Conservation (phyloP, 352 stramenopile species). For the Pythium diclinum region DNA sequence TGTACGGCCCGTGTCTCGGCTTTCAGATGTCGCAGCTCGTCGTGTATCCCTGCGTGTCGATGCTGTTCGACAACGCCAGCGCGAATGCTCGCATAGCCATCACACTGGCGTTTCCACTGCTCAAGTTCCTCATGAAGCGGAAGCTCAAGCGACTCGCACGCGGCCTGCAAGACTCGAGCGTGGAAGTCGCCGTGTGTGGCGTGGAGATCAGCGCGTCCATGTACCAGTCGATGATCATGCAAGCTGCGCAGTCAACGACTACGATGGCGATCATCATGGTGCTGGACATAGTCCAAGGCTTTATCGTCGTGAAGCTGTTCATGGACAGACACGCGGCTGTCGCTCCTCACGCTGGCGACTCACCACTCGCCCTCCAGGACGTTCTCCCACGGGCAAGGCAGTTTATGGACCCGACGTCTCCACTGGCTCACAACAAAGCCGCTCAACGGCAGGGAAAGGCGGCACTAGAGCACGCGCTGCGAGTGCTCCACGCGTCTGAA, state of each 20-base stretch:
- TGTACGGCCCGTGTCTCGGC: neutral
- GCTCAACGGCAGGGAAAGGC: neutral
- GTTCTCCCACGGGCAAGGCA: neutral
- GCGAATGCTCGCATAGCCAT: slow-evolving; percentile 10
- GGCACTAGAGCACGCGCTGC: slow-evolving; percentile 5
- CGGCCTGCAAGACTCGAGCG: slow-evolving; percentile 8
- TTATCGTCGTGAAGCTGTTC: slow-evolving; percentile 22
- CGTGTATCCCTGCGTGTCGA: slow-evolving; percentile 22
- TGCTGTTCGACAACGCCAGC: slow-evolving; percentile 21
- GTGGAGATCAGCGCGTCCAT: slow-evolving; percentile 26
- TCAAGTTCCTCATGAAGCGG: slow-evolving; percentile 24
- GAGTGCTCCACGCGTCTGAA: slow-evolving; percentile 16
- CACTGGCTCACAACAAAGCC: neutral
- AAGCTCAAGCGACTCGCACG: neutral
- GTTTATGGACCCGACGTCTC: neutral
- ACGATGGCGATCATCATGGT: slow-evolving; percentile 22
- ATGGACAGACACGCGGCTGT: slow-evolving; percentile 13
- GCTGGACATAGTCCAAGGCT: slow-evolving; percentile 16
- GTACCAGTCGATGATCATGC: slow-evolving; percentile 30
- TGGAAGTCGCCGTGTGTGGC: slow-evolving; percentile 18
- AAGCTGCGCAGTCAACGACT: slow-evolving; percentile 14
- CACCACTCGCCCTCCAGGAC: neutral
- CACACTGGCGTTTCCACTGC: slow-evolving; percentile 19
- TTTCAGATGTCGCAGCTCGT: slow-evolving; percentile 16
- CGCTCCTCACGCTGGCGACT: neutral